phyloP scores from a whole-genome alignment of 2,329 filamentous ascomycete genomes.

The Talaromyces sp. region DNA sequence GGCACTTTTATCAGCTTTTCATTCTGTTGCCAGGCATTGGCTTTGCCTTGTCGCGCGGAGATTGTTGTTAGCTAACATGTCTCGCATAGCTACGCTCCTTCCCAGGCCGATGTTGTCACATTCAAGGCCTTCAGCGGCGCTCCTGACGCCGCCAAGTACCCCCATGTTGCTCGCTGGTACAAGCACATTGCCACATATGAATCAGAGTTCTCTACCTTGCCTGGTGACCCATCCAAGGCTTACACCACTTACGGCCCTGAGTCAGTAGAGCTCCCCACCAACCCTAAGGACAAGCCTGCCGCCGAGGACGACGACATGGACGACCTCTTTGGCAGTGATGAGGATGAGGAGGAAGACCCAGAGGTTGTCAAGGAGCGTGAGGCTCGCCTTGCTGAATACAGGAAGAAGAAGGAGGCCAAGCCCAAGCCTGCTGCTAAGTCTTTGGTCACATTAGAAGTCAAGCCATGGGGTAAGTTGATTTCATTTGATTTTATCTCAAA shows the following conservation, averaged over 20 bases:
- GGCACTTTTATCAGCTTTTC: conserved; percentile 9
- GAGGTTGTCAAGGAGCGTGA: conserved; percentile 81
- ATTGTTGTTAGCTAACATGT: not conserved
- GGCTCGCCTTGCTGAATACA: conserved; percentile 88
- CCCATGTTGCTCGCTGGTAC: conserved; percentile 95
- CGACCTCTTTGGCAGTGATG: conserved; percentile 89
- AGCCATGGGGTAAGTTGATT: conserved; percentile 85
- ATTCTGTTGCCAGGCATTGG: not conserved
- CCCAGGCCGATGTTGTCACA: conserved; percentile 92
- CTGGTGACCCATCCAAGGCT: conserved; percentile 84
- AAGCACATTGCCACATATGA: conserved; percentile 95
- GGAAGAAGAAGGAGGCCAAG: conserved; percentile 87
- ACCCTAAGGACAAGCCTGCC: conserved; percentile 78
- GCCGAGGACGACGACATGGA: conserved; percentile 73
- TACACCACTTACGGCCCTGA: conserved; percentile 92
- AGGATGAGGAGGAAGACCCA: conserved; percentile 91
- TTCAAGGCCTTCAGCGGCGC: conserved; percentile 81
- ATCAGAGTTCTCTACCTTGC: conserved; percentile 84
- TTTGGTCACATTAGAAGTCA: conserved; percentile 90
- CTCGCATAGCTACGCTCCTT: conserved; percentile 58
- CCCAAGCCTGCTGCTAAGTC: conserved; percentile 92
- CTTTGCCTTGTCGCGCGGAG: not conserved
- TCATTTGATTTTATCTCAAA: conserved; percentile 9
- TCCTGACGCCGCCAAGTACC: conserved; percentile 82
- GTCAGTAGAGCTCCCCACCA: conserved; percentile 68